These are phyloP conservation scores for Candida vartiovaarae DNA, from an alignment of 805 yeast genomes.

Conservation along the genomic window DNA sequence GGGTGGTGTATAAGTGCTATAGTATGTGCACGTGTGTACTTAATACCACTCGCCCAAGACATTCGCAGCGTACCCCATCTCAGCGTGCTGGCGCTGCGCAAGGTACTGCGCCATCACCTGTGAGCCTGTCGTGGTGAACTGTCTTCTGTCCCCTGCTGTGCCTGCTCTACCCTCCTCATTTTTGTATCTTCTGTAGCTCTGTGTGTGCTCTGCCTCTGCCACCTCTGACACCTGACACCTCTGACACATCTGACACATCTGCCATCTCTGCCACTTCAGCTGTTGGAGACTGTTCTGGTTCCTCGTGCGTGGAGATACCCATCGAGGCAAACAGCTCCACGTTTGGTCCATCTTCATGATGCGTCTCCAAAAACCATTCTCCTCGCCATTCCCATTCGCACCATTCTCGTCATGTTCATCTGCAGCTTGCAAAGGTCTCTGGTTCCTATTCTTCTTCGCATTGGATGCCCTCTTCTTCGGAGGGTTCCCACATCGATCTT, in stretches of 20 bases:
- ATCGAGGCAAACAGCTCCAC: conserved; percentile 18
- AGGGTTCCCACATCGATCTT: conserved; percentile 76
- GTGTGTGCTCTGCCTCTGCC: too few species aligned
- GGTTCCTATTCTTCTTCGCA: conserved; percentile 29
- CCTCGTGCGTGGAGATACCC: conserved; percentile 13
- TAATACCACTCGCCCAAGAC: conserved; percentile 33
- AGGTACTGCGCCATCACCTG: conserved; percentile 75
- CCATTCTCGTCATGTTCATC: neutral
- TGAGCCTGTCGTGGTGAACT: conserved; percentile 41
- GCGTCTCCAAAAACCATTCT: neutral
- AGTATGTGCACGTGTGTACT: too few species aligned
- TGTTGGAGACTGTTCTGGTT: too few species aligned
- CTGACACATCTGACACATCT: too few species aligned
- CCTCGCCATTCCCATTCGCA: neutral
- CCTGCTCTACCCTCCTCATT: too few species aligned
- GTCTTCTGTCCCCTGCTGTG: conserved; percentile 1
- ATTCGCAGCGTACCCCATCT: conserved; percentile 43
- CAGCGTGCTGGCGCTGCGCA: conserved; percentile 64
- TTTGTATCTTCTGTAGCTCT: too few species aligned
- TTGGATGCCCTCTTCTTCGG: conserved; percentile 31
- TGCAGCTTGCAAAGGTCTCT: neutral
- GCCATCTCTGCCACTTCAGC: too few species aligned
- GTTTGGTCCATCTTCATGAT: conserved; percentile 10
- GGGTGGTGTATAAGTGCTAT: too few species aligned
- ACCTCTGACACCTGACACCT: too few species aligned